Conservation (phyloP, 805 yeast genomes). For the Nakazawaea peltata region DNA sequence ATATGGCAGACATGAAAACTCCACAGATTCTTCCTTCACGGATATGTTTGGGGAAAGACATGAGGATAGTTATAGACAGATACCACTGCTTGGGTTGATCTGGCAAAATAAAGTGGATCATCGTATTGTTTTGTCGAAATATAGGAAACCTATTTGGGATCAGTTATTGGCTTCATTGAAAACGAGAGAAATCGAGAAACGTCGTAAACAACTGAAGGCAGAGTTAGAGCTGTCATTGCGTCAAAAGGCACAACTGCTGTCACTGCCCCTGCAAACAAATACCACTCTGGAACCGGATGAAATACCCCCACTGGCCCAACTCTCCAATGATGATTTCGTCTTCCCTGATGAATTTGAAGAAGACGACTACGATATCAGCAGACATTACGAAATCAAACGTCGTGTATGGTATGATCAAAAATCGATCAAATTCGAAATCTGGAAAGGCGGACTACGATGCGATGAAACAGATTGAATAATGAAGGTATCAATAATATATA, state of each 20-base stretch:
- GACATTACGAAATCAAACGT: conserved; percentile 8
- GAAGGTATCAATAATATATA: background rate
- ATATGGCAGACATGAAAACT: too few species aligned
- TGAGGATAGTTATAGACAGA: conserved; percentile 15
- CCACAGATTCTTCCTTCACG: conserved; percentile 6
- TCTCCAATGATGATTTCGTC: background rate
- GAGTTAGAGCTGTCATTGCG: background rate
- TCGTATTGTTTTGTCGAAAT: conserved; percentile 38
- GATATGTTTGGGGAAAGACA: background rate
- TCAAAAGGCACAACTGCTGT: background rate
- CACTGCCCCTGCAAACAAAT: background rate
- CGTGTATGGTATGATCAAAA: conserved; percentile 10
- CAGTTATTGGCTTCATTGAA: conserved; percentile 18
- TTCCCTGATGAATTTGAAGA: background rate
- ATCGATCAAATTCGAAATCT: conserved; percentile 21
- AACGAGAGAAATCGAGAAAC: background rate
- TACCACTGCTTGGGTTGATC: conserved; percentile 47
- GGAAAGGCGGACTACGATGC: conserved; percentile 28
- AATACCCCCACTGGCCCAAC: too few species aligned
- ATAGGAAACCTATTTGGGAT: conserved; percentile 30
- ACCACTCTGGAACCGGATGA: too few species aligned
- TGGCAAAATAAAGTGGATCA: conserved; percentile 48
- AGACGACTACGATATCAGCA: conserved; percentile 5
- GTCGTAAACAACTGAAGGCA: too few species aligned
- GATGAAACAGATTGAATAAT: background rate